Base-by-base conservation (phyloP, 106 monocot genomes). In the Dendrobium officinale region DNA sequence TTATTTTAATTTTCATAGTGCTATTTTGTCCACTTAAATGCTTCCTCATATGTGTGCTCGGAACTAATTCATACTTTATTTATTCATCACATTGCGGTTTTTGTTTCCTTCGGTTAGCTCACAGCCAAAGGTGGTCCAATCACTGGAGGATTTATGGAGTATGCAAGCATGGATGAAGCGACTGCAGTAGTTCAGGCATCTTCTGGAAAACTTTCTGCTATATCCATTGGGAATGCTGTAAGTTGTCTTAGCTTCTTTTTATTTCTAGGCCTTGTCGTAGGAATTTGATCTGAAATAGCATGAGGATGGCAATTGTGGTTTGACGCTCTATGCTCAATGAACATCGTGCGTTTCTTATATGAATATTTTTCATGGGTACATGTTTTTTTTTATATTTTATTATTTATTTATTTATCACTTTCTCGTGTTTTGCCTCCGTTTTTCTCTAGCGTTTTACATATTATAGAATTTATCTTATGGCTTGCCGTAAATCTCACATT, bases 201-300 rank as follows among this genome's bases (percentile, higher is more conserved):
- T 75, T 89, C 90, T 43, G 98, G 95, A 74, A 90, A 48, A 44
- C 58, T 99, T 79, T 82, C 82, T 68, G 93, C 98, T 73, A 86
- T 87, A 31, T 85, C 91, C 42, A 15, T 81, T 41, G 98, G 98
- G 80, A 95, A 95, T 87, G 79, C 93, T 83, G 98, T 99, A 86
- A 93, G 95, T 87, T 76, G 18, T 76, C 9, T 2, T 0, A 24
- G 11, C 20, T 42, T 20, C n/a, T 42, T 70, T 37, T 70, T 37
- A 37, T 37, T 31, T 31, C 11, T 74, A 41, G 6, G 31, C 70
- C 70, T 70, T 9, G 13, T 70, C 3, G 33, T 70, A 37, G 13
- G 27, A 31, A 61, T 31, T 29, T 68, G 31, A 29, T 68, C 68
- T 68, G 31, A 20, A 68, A 68, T 9, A 68, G 5, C 5, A 67